phyloP scores from a whole-genome alignment of 306 rosid species.

The Acacia melanoxylon region DNA sequence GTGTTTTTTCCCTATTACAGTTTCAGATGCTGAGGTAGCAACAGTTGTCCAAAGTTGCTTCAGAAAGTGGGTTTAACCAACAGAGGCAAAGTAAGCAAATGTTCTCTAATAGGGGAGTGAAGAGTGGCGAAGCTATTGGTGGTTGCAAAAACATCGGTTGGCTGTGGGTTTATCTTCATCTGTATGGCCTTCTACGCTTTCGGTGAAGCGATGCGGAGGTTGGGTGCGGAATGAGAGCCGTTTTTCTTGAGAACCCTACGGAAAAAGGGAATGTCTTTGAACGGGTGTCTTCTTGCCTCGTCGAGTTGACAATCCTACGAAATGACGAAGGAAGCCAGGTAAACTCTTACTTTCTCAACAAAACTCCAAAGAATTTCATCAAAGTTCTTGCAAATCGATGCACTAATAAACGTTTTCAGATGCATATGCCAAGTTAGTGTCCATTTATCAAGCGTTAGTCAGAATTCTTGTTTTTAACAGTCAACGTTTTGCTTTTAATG shows the following conservation, averaged over 20 bases:
- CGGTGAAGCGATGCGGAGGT: slow-evolving; percentile 39
- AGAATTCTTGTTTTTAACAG: too few relatives aligned
- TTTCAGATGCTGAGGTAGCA: slow-evolving; percentile 55
- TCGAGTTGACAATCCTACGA: slow-evolving; percentile 27
- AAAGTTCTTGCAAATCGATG: too few relatives aligned
- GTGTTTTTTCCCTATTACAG: slow-evolving; percentile 20
- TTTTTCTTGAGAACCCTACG: slow-evolving; percentile 37
- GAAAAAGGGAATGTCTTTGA: slow-evolving; percentile 53
- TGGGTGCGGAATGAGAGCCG: slow-evolving; percentile 55
- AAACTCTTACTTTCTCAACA: too few relatives aligned
- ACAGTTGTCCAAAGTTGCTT: slow-evolving; percentile 40
- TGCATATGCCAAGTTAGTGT: too few relatives aligned
- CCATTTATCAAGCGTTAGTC: too few relatives aligned
- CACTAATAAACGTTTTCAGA: too few relatives aligned
- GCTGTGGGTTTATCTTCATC: slow-evolving; percentile 44
- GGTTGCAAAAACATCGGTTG: slow-evolving; percentile 22
- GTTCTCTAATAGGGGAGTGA: slow-evolving; percentile 35
- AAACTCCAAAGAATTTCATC: too few relatives aligned
- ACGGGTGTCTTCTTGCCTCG: slow-evolving; percentile 94
- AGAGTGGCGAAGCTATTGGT: slow-evolving; percentile 5
- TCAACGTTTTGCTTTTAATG: too few relatives aligned
- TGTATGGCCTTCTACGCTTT: slow-evolving; percentile 65
- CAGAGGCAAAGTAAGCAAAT: slow-evolving; percentile 29
- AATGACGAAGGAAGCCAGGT: slow-evolving; percentile 56
- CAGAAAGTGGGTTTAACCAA: slow-evolving; percentile 15